A percentile compares a stretch with the other conserved stretches of the same genome.
Conservation (phyloP, 768 basidiomycete genomes). For the Pilatotrama ljubarskyi region DNA sequence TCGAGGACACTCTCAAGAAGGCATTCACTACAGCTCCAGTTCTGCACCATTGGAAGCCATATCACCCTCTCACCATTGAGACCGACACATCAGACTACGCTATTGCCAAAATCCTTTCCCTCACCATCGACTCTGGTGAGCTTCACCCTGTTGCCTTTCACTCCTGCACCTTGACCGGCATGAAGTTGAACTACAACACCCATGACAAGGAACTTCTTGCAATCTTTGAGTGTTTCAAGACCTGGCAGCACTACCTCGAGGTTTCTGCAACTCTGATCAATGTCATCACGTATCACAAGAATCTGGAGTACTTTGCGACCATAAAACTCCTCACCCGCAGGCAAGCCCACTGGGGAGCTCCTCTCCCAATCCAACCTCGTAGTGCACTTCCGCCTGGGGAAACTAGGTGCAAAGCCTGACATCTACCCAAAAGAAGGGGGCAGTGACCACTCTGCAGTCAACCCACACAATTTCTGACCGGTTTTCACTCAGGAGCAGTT, state of each 20-base stretch:
- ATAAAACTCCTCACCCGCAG: no score
- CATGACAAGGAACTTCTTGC: slow-evolving; percentile 53
- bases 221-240: slow-evolving; percentile 36
- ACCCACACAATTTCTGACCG: no score
- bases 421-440: no score
- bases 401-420: no score
- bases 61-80: slow-evolving; percentile 14
- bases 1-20: slow-evolving; percentile 25
- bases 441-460: no score
- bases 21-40: slow-evolving; percentile 23
- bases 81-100: slow-evolving; percentile 29
- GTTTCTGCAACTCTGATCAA: slow-evolving; percentile 18
- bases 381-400: no score
- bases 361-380: no score
- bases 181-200: slow-evolving; percentile 49
- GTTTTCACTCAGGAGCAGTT: no score
- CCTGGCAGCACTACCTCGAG: slow-evolving; percentile 26
- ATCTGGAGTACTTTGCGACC: no score
- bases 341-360: slow-evolving; percentile 23
- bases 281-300: slow-evolving; percentile 29
- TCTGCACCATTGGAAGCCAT: slow-evolving; percentile 23
- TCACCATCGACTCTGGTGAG: no score
- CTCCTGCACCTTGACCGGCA: slow-evolving; percentile 28
- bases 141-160: slow-evolving; percentile 36
- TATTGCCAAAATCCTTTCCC: slow-evolving; percentile 19